These are phyloP conservation scores for Grigorovia humatica DNA, from an alignment of 805 yeast genomes.

Conservation along the genomic window DNA sequence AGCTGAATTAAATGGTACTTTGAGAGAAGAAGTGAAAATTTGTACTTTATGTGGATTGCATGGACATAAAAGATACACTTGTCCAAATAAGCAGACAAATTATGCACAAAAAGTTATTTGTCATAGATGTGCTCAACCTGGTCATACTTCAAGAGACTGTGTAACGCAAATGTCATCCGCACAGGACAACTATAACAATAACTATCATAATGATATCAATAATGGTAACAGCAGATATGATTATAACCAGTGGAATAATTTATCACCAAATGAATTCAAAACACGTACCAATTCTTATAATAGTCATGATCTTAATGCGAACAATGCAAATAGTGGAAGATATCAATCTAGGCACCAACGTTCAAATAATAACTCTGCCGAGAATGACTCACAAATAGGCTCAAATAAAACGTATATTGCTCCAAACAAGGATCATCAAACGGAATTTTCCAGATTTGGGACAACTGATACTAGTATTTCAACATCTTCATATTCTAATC, in stretches of 20 bases:
- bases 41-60: constrained; percentile 56
- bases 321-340: neutral
- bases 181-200: neutral
- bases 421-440: neutral
- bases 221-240: neutral
- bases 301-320: neutral
- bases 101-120: constrained; percentile 55
- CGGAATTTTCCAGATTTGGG: neutral
- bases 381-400: neutral
- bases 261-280: neutral
- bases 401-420: neutral
- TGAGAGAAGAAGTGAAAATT: constrained; percentile 64
- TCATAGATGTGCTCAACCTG: constrained; percentile 66
- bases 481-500: neutral
- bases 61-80: constrained; percentile 56
- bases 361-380: neutral
- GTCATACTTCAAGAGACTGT: constrained; percentile 89
- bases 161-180: constrained; percentile 11
- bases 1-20: constrained; percentile 90
- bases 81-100: constrained; percentile 42
- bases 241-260: neutral
- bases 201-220: neutral
- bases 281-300: neutral
- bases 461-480: neutral
- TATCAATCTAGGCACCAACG: constrained; percentile 2